A percentile compares a stretch with the other conserved stretches of the same genome.
These are phyloP conservation scores for Myochromella boudieri DNA, from an alignment of 768 basidiomycete genomes.

Conservation along the genomic window DNA sequence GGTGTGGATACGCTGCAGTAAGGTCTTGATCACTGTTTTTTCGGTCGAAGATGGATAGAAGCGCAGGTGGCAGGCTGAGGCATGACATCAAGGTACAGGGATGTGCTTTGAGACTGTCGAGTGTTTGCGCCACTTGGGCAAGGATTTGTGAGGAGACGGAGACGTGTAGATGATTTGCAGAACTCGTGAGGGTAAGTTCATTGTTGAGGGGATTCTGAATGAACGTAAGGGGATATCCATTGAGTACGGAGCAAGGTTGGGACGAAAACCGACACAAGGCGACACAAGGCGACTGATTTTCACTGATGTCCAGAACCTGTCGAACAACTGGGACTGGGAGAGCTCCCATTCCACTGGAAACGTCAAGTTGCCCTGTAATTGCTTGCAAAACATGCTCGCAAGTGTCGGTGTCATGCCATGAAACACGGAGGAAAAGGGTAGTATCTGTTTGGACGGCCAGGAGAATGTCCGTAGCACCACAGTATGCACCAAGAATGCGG, in stretches of 20 bases:
- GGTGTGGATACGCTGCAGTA: conserved; percentile 21
- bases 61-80: conserved; percentile 18
- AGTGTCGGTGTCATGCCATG: conserved; percentile 22
- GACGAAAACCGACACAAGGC: conserved; percentile 22
- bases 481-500: conserved; percentile 29
- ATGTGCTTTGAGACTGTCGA: conserved; percentile 16
- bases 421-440: conserved; percentile 19
- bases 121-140: conserved; percentile 22
- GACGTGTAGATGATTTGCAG: conserved; percentile 11
- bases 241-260: neutral
- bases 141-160: conserved; percentile 26
- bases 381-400: conserved; percentile 21
- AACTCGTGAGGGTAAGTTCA: conserved; percentile 15
- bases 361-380: neutral
- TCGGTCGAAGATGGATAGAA: conserved; percentile 27
- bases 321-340: conserved; percentile 16
- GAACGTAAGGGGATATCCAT: conserved; percentile 19
- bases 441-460: conserved; percentile 20
- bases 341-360: conserved; percentile 1
- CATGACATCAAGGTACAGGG: conserved; percentile 12
- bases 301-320: conserved; percentile 20
- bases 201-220: neutral
- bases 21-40: conserved; percentile 20
- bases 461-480: conserved; percentile 27
- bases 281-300: conserved; percentile 27